Base-by-base conservation (phyloP, 2,329 filamentous ascomycete genomes). In the Didymella sp. region DNA sequence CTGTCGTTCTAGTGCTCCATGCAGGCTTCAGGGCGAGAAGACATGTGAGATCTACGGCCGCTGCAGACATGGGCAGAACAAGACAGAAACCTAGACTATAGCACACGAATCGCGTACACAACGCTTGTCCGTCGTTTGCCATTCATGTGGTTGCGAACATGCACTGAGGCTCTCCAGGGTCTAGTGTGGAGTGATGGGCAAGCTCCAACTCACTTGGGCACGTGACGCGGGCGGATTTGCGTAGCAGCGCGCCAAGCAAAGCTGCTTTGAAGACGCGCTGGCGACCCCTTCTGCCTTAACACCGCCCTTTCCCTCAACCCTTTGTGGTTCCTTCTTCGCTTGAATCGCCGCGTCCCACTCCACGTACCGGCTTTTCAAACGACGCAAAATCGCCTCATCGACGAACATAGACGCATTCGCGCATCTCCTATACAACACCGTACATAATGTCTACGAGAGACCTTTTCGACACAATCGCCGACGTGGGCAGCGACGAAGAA, bases 381-480 rank as follows among this genome's bases (percentile, higher is more conserved):
- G 31, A 43, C 30, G 31, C 51, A 43, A 64, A 61, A 61, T 42
- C 37, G 51, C 52, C 43, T 54, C 49, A 38, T 31, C 43, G 38
- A 38, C 47, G 44, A 30, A 59, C 59, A 46, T 46, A 61, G 50
- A 63, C 28, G 40, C 51, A 59, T 58, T 62, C 55, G 62, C 61
- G 68, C 59, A 56, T 66, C 64, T 61, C 63, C 68, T 71, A 70
- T 73, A 65, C 69, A 61, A 59, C 48, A 56, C 27, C 22, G 28
- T 49, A 44, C 55, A 68, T 57, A 59, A 77, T 75, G 72, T 59
- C 70, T 42, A 64, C 58, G 58, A 87, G 43, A n/a, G 65, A 92
- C 74, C 81, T 97, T 73, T 88, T 99, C 71, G 88, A 94, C 67
- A 88, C 87, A 63, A 89, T 92, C 80, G 95, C 94, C 67, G 88